Base-by-base conservation (phyloP, 2,329 filamentous ascomycete genomes). In the Apiospora aurea region DNA sequence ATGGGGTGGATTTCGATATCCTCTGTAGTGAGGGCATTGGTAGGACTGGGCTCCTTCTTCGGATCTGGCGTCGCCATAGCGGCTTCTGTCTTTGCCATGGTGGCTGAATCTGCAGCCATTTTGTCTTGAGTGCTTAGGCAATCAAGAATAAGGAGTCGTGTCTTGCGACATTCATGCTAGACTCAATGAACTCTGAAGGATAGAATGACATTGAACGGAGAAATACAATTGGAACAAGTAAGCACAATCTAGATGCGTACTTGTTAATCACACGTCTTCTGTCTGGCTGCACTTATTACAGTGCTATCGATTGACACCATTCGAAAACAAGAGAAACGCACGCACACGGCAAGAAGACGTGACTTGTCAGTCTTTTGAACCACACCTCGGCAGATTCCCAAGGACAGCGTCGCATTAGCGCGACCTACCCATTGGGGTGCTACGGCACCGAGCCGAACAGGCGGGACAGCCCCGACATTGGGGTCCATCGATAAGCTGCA, bases 1-100 rank as follows among this genome's bases (percentile, higher is more conserved):
- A 57, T 68, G 46, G 47, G 67, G 2, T 49, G n/a, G 34, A 70
- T 61, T 57, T 73, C 72, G 34, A 73, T 57, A 49, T 71, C 67
- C 1, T 71, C 26, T 7, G 70, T 29, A 10, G 44, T 21, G 11
- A 10, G 18, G 8, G 26, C 1, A 5, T 67, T 21, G 18, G n/a
- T 24, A 7, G 16, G 24, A 11, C 4, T 2, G 2, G 8, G 4
- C 4, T 11, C 51, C n/a, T 66, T 72, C 21, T 69, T 69, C 1
- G 67, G n/a, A 13, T 44, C 38, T n/a, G 41, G 26, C 1, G 11
- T 11, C 10, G n/a, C 67, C 24, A 47, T 68, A 10, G 21, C 18
- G 2, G 18, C 18, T 34, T 34, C 57, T 21, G 57, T 2, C 18
- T 64, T 41, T 7, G 34, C 7, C 18, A 10, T 14, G 5, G 34